Conservation (phyloP, 2,329 filamentous ascomycete species). For the Diaporthe australafricana region DNA sequence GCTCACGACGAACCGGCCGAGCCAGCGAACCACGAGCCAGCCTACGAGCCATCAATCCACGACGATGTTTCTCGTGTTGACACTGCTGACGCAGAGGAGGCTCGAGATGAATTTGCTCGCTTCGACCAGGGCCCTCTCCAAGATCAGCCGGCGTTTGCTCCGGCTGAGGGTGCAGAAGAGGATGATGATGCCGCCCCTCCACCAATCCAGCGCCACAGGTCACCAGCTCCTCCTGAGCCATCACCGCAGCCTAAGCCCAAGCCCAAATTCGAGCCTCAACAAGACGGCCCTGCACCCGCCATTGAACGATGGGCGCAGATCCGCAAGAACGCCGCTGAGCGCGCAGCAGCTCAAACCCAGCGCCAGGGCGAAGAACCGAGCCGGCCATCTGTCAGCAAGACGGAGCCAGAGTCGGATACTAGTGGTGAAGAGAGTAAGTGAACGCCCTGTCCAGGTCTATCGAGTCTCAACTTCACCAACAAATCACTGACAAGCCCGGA, state of each 20-base stretch:
- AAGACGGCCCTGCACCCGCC: constrained; percentile 49
- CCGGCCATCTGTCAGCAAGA: constrained; percentile 44
- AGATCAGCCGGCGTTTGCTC: constrained; percentile 87
- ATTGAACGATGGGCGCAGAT: constrained; percentile 96
- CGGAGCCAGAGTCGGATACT: constrained; percentile 66
- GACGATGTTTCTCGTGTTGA: constrained; percentile 69
- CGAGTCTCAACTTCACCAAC: too few species aligned
- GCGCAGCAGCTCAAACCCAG: constrained; percentile 59
- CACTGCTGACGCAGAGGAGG: constrained; percentile 68
- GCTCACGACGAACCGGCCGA: constrained; percentile 39
- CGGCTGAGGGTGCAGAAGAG: constrained; percentile 56
- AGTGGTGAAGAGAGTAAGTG: constrained; percentile 93
- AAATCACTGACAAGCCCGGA: constrained; percentile 42
- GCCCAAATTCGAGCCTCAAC: constrained; percentile 41
- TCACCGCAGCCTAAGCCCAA: constrained; percentile 45
- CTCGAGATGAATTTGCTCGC: constrained; percentile 69
- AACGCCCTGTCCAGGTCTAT: background rate
- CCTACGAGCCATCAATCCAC: constrained; percentile 58
- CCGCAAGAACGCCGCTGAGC: constrained; percentile 90
- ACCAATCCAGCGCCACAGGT: constrained; percentile 60
- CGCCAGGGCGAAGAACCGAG: constrained; percentile 75
- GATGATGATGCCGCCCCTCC: constrained; percentile 62
- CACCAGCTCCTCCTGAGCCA: constrained; percentile 46
- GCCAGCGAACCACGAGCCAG: constrained; percentile 45
- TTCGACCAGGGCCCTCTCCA: constrained; percentile 92